Percentiles rank a stretch among this genome's conserved stretches.
Evolutionary conservation across 139 green algal species (phyloP).

Genomic region (Tetradesmus obliquus): DNA sequence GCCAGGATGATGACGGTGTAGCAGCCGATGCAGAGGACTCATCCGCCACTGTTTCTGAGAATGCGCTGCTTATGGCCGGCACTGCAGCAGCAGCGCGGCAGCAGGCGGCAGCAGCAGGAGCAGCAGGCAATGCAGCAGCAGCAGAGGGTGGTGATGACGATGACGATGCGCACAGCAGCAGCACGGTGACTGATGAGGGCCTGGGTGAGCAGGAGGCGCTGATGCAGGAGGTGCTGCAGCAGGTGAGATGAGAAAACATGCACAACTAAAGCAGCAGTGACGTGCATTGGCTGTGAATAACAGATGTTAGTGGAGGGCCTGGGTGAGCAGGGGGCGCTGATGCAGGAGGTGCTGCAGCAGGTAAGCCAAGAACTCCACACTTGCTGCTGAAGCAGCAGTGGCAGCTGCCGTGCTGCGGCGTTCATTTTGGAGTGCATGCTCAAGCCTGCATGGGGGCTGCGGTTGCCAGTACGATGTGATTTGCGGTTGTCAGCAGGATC

Average conservation of each 20-base stretch:
- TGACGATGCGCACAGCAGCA: slow-evolving; percentile 12
- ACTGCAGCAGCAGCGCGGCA: slow-evolving; percentile 1
- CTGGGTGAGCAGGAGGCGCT: slow-evolving; percentile 8
- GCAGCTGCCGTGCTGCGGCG: neutral
- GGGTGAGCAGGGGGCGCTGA: neutral
- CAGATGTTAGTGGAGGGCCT: neutral
- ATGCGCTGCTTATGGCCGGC: neutral
- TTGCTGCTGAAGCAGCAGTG: neutral
- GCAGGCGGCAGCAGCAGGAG: neutral
- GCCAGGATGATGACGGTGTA: neutral
- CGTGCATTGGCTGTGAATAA: neutral
- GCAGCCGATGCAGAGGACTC: neutral
- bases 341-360: slow-evolving; percentile 43
- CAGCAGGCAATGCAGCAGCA: neutral
- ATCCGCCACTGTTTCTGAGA: neutral
- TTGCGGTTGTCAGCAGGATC: no score
- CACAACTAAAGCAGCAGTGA: neutral
- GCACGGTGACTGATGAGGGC: slow-evolving; percentile 29
- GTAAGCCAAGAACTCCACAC: neutral
- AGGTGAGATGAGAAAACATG: slow-evolving; percentile 32
- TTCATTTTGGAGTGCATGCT: neutral
- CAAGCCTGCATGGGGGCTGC: neutral
- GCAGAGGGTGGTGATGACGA: neutral
- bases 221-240: slow-evolving; percentile 42
- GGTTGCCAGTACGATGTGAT: no score